A percentile compares a stretch with the other conserved stretches of the same genome.
Evolutionary conservation across 495 filamentous ascomycete genomes (phyloP).

Genomic region (Aspergillus panamensis): DNA sequence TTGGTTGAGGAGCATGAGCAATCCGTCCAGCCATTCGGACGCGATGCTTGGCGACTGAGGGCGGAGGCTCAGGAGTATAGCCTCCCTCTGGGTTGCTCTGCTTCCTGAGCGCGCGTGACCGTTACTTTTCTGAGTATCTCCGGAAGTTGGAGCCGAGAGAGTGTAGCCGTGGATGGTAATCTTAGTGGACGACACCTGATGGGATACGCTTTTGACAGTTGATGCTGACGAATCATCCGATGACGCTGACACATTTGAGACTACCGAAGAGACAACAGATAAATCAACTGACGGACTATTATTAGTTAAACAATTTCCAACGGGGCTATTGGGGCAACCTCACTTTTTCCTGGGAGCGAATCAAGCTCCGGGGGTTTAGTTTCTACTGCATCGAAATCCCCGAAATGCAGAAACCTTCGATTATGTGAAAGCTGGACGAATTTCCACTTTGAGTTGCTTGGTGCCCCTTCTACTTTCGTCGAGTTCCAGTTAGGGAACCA

Average conservation of each 20-base stretch:
- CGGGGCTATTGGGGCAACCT: constrained; percentile 16
- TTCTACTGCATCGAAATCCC: constrained; percentile 70
- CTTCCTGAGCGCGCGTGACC: constrained; percentile 35
- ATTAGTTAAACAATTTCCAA: constrained; percentile 8
- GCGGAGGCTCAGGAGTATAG: constrained; percentile 72
- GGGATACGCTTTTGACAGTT: constrained; percentile 49
- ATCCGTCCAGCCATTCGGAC: constrained; percentile 93
- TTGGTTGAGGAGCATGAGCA: constrained; percentile 93
- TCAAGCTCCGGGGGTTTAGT: constrained; percentile 69
- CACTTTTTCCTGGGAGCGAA: constrained; percentile 69
- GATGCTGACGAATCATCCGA: constrained; percentile 50
- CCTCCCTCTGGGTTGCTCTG: constrained; percentile 48
- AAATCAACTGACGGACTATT: constrained; percentile 64
- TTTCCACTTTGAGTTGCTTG: constrained; percentile 55
- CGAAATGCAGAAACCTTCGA: constrained; percentile 83
- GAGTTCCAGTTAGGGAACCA: constrained; percentile 72
- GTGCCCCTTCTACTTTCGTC: constrained; percentile 40
- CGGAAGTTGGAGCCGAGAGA: constrained; percentile 25
- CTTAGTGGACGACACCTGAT: constrained; percentile 63
- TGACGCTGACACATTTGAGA: constrained; percentile 77
- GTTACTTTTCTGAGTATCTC: constrained; percentile 26
- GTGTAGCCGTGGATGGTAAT: constrained; percentile 85
- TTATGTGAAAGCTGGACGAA: constrained; percentile 91
- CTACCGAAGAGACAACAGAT: constrained; percentile 83
- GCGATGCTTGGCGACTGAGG: constrained; percentile 78